These are phyloP conservation scores for Aquilaria yunnanensis DNA, from an alignment of 345 rosid genomes.

Conservation along the genomic window DNA sequence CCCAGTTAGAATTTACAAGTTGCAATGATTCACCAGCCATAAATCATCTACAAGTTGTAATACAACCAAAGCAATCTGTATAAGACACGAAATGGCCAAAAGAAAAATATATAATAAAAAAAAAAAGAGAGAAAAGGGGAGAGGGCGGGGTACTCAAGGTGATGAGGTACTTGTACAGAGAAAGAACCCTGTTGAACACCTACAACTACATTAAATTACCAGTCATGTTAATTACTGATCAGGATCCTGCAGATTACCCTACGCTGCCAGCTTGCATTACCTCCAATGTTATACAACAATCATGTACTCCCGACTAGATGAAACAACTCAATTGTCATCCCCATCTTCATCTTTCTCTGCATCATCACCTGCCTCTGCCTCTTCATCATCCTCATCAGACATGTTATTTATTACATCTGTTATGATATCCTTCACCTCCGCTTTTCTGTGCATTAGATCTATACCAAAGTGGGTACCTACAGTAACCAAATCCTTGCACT, in stretches of 20 bases:
- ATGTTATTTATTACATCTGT: constrained; percentile 85
- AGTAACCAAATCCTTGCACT: constrained; percentile 10
- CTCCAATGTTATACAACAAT: constrained; percentile 9
- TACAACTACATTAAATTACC: constrained; percentile 15
- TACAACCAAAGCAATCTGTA: too few relatives aligned
- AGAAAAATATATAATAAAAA: too few relatives aligned
- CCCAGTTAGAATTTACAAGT: too few relatives aligned
- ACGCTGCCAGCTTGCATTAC: constrained; percentile 11
- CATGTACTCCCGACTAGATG: constrained; percentile 10
- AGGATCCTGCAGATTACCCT: constrained; percentile 4
- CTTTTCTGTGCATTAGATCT: constrained; percentile 73
- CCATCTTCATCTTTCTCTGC: constrained; percentile 42
- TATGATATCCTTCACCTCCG: constrained; percentile 86
- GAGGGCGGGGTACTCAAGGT: too few relatives aligned
- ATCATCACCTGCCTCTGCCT: constrained; percentile 34
- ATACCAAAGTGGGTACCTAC: constrained; percentile 70
- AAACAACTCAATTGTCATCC: constrained; percentile 34
- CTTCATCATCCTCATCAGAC: constrained; percentile 84
- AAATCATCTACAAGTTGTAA: too few relatives aligned
- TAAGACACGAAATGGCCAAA: too few relatives aligned
- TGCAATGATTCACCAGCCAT: too few relatives aligned
- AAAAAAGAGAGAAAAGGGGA: too few relatives aligned
- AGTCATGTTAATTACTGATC: constrained; percentile 9
- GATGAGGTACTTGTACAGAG: constrained; percentile 6
- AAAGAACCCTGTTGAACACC: constrained; percentile 17